Percentiles rank a stretch among this genome's conserved stretches.
Conservation (phyloP, 2,329 filamentous ascomycete species). For the Cladosporium halotolerans region DNA sequence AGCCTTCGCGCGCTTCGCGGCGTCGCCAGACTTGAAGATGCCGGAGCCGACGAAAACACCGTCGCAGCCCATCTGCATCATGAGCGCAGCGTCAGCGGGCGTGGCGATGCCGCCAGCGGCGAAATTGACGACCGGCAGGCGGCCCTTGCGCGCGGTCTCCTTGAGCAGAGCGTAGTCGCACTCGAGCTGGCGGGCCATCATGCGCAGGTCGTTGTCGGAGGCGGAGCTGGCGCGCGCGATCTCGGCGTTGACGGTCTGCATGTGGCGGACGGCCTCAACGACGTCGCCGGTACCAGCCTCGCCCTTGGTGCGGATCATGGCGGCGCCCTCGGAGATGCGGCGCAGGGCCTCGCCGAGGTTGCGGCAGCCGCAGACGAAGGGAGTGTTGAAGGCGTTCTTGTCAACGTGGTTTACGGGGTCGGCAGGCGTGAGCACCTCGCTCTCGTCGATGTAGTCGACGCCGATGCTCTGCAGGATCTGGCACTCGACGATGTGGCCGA, state of each 20-base stretch:
- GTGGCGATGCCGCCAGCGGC: slow-evolving; percentile 99
- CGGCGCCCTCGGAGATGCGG: slow-evolving; percentile 85
- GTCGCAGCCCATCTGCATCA: slow-evolving; percentile 99
- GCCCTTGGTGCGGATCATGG: slow-evolving; percentile 98
- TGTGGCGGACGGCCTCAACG: slow-evolving; percentile 92
- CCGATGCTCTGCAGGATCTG: slow-evolving; percentile 92
- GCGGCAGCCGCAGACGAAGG: slow-evolving; percentile 94
- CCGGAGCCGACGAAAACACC: slow-evolving; percentile 95
- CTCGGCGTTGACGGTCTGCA: slow-evolving; percentile 80
- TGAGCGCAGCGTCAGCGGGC: slow-evolving; percentile 88
- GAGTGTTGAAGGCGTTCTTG: slow-evolving; percentile 73
- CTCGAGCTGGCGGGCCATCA: slow-evolving; percentile 74
- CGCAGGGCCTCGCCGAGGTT: slow-evolving; percentile 90
- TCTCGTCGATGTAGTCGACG: slow-evolving; percentile 97
- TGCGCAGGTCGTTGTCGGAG: slow-evolving; percentile 66
- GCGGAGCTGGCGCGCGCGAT: slow-evolving; percentile 65
- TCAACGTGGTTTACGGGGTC: slow-evolving; percentile 88
- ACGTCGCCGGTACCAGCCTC: slow-evolving; percentile 97
- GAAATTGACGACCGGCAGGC: slow-evolving; percentile 94
- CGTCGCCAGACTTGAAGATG: slow-evolving; percentile 95
- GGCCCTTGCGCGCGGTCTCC: slow-evolving; percentile 78
- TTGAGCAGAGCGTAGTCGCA: slow-evolving; percentile 72
- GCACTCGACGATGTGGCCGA: slow-evolving; percentile 97
- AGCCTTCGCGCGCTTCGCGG: slow-evolving; percentile 81
- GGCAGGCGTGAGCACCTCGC: slow-evolving; percentile 92